Evolutionary conservation across 768 basidiomycete genomes (phyloP).

Genomic region (Rubroboletus pulcherrimus): DNA sequence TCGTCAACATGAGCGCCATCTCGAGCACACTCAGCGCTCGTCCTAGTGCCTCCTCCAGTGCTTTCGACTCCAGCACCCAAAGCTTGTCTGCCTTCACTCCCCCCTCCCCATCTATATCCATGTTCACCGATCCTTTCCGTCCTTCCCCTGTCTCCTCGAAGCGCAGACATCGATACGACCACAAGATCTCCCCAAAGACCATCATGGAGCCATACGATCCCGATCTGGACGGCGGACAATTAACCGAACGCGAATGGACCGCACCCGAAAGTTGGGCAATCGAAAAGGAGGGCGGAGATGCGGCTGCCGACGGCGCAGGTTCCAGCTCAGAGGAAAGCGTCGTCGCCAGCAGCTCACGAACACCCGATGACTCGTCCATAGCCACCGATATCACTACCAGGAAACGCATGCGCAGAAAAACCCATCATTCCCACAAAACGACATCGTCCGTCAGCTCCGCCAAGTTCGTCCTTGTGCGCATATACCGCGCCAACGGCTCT

Average conservation of each 20-base stretch:
- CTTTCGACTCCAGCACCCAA: constrained; percentile 30
- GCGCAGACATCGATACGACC: constrained; percentile 27
- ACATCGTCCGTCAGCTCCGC: constrained; percentile 11
- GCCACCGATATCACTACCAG: constrained; percentile 9
- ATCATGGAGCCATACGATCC: constrained; percentile 9
- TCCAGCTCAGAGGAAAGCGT: constrained; percentile 38
- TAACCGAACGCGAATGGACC: constrained; percentile 47
- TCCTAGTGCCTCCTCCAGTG: constrained; percentile 15
- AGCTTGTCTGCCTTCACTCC: constrained; percentile 39
- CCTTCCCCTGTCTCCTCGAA: constrained; percentile 14
- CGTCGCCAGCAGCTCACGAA: constrained; percentile 15
- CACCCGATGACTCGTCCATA: constrained; percentile 12
- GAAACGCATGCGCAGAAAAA: constrained; percentile 28
- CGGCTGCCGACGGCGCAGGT: constrained; percentile 34
- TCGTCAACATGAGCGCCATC: constrained; percentile 47
- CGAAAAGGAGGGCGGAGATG: constrained; percentile 43
- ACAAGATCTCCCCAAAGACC: constrained; percentile 55
- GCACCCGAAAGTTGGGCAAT: constrained; percentile 80
- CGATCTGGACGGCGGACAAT: constrained; percentile 3
- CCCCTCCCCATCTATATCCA: constrained; percentile 31
- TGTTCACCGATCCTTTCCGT: constrained; percentile 39
- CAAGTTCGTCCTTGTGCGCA: constrained; percentile 57
- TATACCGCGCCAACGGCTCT: constrained; percentile 70
- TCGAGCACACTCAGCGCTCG: constrained; percentile 10
- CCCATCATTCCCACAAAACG: constrained; percentile 16